Percentiles rank a stretch among this genome's conserved stretches.
These are phyloP conservation scores for Yarrowia hollandica DNA, from an alignment of 805 yeast species.

Conservation along the genomic window DNA sequence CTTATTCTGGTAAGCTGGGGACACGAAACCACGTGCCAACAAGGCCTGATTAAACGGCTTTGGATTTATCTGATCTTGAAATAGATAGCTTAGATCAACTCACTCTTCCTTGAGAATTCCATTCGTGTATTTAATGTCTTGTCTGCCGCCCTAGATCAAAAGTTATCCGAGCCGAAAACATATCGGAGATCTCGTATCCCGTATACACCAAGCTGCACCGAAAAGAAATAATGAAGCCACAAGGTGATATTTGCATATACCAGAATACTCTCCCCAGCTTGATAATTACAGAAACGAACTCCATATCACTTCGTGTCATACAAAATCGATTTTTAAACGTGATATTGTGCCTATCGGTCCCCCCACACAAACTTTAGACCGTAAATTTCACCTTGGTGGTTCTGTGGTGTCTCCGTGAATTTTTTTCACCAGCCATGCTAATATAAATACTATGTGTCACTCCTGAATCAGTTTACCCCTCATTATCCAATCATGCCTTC, in stretches of 20 bases:
- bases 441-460: neutral
- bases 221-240: no score
- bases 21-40: neutral
- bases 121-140: neutral
- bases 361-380: conserved; percentile 2
- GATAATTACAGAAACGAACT: neutral
- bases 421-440: neutral
- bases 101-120: neutral
- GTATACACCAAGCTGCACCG: no score
- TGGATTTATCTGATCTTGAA: neutral
- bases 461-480: neutral
- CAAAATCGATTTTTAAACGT: neutral
- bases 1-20: neutral
- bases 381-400: conserved; percentile 10
- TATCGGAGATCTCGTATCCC: neutral
- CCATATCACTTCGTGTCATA: neutral
- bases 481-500: neutral
- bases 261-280: neutral
- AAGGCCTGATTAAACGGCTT: neutral
- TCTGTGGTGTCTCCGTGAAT: neutral
- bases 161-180: neutral
- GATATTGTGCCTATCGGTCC: neutral
- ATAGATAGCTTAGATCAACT: neutral
- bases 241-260: no score
- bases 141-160: neutral